Evolutionary conservation across 495 filamentous ascomycete genomes (phyloP).

Genomic region (Haplographium delicatum): DNA sequence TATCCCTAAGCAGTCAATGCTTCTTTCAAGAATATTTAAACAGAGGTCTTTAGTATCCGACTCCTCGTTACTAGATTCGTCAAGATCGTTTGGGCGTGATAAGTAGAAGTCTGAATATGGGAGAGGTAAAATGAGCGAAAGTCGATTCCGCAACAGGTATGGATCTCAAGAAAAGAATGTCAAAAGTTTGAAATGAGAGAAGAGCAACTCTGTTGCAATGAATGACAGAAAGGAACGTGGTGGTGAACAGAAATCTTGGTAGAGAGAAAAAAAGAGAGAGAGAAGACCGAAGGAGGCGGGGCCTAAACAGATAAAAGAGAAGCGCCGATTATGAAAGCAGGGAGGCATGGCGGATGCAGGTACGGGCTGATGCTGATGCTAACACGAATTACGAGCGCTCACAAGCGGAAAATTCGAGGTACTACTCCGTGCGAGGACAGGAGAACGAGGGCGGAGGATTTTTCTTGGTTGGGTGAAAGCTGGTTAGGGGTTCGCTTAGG

Average conservation of each 20-base stretch:
- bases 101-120: constrained; percentile 4
- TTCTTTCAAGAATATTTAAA: constrained; percentile 3
- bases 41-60: neutral
- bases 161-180: constrained; percentile 25
- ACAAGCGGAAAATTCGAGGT: neutral
- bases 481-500: constrained; percentile 1
- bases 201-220: constrained; percentile 15
- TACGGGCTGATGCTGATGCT: neutral
- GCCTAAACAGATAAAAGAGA: constrained; percentile 11
- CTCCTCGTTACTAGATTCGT: neutral
- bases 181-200: constrained; percentile 21
- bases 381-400: neutral
- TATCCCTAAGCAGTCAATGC: constrained; percentile 24
- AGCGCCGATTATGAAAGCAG: constrained; percentile 8
- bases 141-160: constrained; percentile 28
- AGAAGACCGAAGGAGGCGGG: constrained; percentile 5
- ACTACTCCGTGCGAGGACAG: too few species aligned
- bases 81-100: constrained; percentile 13
- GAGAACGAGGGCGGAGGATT: neutral
- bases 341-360: constrained; percentile 4
- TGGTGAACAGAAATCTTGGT: constrained; percentile 26
- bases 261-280: constrained; percentile 17
- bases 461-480: neutral
- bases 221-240: constrained; percentile 27
- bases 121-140: constrained; percentile 25